Evolutionary conservation across 78 protist genomes (phyloP).

Genomic region (Trichosphaerium sp.): DNA sequence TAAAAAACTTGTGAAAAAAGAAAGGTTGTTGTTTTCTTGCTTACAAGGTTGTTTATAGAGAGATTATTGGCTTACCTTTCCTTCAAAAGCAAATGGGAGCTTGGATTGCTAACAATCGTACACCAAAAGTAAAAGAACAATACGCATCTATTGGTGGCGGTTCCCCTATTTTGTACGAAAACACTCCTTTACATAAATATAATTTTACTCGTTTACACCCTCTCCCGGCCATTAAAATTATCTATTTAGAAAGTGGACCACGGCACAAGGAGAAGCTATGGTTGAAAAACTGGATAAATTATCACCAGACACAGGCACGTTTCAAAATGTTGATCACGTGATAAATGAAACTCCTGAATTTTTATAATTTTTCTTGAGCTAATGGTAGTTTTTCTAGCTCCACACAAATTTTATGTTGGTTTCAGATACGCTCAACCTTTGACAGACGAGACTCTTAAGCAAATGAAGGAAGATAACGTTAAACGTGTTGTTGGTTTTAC

Average conservation of each 20-base stretch:
- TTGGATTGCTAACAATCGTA: conserved; percentile 43
- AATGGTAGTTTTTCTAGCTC: conserved; percentile 23
- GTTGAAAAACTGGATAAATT: conserved; percentile 20
- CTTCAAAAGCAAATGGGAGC: conserved; percentile 33
- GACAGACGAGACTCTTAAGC: conserved; percentile 43
- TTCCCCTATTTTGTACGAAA: no score
- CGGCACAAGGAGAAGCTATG: conserved; percentile 42
- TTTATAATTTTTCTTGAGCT: neutral
- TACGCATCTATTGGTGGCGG: conserved; percentile 77
- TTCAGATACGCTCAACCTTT: conserved; percentile 74
- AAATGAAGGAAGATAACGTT: conserved; percentile 59
- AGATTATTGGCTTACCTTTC: conserved; percentile 49
- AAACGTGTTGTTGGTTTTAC: conserved; percentile 69
- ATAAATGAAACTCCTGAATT: neutral
- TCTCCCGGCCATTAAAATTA: no score
- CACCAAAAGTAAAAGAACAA: conserved; percentile 42
- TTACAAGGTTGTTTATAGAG: no score
- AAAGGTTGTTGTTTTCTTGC: no score
- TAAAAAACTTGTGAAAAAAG: no score
- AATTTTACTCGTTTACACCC: no score
- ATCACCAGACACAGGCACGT: conserved; percentile 45
- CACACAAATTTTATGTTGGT: conserved; percentile 60
- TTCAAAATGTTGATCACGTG: neutral
- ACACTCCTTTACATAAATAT: no score
- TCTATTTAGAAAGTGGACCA: conserved; percentile 63